Conservation (phyloP, 1,284 basidiomycete species). For the Leccinum fuscescens region DNA sequence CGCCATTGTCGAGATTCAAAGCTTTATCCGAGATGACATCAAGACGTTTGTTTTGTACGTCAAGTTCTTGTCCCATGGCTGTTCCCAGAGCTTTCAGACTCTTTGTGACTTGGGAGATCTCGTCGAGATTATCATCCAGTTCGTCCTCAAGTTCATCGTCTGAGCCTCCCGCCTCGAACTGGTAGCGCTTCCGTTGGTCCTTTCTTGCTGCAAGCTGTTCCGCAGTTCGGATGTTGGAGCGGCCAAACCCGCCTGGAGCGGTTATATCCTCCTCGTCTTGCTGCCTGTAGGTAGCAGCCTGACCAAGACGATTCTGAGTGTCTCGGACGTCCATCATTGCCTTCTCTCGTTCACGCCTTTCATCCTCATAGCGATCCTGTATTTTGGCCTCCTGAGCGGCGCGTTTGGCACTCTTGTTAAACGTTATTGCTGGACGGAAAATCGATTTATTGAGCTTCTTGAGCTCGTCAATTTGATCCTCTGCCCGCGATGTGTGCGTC, state of each 20-base stretch:
- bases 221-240: constrained; percentile 46
- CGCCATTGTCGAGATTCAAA: constrained; percentile 57
- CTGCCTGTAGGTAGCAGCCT: constrained; percentile 63
- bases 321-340: constrained; percentile 85
- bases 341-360: constrained; percentile 82
- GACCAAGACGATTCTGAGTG: constrained; percentile 83
- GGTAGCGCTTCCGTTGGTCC: constrained; percentile 81
- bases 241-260: constrained; percentile 32
- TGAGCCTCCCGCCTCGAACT: constrained; percentile 93
- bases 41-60: constrained; percentile 73
- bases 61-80: constrained; percentile 82
- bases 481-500: constrained; percentile 84
- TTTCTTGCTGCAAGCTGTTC: constrained; percentile 52
- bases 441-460: constrained; percentile 94
- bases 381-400: constrained; percentile 89
- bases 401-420: constrained; percentile 91
- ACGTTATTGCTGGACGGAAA: constrained; percentile 88
- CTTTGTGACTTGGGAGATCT: constrained; percentile 81
- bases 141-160: constrained; percentile 95
- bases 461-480: constrained; percentile 92
- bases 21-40: constrained; percentile 71
- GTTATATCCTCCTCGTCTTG: constrained; percentile 40
- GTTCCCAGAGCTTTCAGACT: constrained; percentile 82
- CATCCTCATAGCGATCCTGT: constrained; percentile 85
- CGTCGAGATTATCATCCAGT: constrained; percentile 89